Base-by-base conservation (phyloP, 1,139 yeast genomes). In the Geotrichum europaeum region DNA sequence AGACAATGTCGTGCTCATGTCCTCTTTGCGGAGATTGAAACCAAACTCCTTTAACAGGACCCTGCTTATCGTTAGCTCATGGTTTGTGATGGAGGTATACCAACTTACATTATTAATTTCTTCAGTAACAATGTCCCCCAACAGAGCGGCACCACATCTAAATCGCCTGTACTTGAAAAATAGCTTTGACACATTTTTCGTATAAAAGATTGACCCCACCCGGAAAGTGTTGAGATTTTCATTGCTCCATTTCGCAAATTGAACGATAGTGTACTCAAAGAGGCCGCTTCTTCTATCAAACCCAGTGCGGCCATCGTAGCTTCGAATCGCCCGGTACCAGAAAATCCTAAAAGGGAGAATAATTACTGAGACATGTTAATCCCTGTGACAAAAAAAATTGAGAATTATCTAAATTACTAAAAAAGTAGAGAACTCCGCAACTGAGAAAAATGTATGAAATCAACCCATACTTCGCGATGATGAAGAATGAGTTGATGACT, bases 11-110 rank as follows among this genome's bases (percentile, higher is more conserved):
- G 57, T 70, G 70, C 5, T 62, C 67, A 1, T 64, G 65, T 4
- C 72, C 67, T 43, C 74, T 65, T 47, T 71, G 66, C 0, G 72
- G 67, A 1, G 76, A 73, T 34, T 68, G 68, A 30, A 78, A 69
- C 78, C 78, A 74, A 13, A 76, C 59, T 2, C 79, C 77, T 49
- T 69, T 66, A 45, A 65, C 63, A 5, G 62, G 57, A 24, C 69
- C 68, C 57, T 64, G 57, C 22, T 36, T 49, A 36, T 58, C 34
- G 32, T 53, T 40, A n/a, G 50, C 22, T 49, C 36, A 28, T 50
- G 13, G 24, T 50, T 15, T 49, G 15, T 43, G n/a, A n/a, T 36
- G 18, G 12, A 36, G 18, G 5, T 36, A 13, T 4, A 6, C 18
- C 24, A 24, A 52, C 65, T 4, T 51, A 64, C 68, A 34, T 65